Percentiles rank a stretch among this genome's conserved stretches.
phyloP scores from a whole-genome alignment of 2,329 filamentous ascomycete genomes.

The Lasiodiplodia gonubiensis region DNA sequence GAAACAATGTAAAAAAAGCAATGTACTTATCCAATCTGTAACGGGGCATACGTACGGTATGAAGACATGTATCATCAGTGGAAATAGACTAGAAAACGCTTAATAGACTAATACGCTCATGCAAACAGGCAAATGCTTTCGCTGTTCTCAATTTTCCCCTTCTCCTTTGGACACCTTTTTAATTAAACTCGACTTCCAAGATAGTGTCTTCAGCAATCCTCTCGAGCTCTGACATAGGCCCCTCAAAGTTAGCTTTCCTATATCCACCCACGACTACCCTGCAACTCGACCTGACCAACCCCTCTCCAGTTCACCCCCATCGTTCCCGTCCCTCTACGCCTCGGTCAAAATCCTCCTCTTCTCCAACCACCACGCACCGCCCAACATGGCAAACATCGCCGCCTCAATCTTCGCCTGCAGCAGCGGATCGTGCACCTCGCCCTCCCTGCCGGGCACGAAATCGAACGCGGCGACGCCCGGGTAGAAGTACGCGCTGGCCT shows the following conservation, averaged over 20 bases:
- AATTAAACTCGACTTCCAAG: background rate
- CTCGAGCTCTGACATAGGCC: too few relatives aligned
- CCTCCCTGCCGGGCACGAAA: background rate
- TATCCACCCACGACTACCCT: background rate
- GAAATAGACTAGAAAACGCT: slow-evolving; percentile 11
- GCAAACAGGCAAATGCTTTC: background rate
- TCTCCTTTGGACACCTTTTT: background rate
- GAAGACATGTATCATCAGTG: background rate
- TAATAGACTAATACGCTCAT: slow-evolving; percentile 12
- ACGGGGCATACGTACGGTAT: background rate
- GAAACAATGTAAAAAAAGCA: background rate
- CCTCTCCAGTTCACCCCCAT: background rate
- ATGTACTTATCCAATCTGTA: slow-evolving; percentile 2
- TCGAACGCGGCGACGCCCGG: slow-evolving; percentile 39
- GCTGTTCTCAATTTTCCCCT: background rate
- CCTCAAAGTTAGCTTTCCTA: background rate
- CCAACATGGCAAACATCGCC: slow-evolving; percentile 7
- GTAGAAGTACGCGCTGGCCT: slow-evolving; percentile 53
- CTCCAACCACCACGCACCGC: slow-evolving; percentile 23
- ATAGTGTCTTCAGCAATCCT: too few relatives aligned
- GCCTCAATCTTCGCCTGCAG: slow-evolving; percentile 24
- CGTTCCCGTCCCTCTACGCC: background rate
- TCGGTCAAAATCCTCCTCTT: slow-evolving; percentile 13
- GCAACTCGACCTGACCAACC: background rate
- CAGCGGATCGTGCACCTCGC: background rate